Base-by-base conservation (phyloP, 371 early-diverging fungal species). In the Smittium mucronatum region DNA sequence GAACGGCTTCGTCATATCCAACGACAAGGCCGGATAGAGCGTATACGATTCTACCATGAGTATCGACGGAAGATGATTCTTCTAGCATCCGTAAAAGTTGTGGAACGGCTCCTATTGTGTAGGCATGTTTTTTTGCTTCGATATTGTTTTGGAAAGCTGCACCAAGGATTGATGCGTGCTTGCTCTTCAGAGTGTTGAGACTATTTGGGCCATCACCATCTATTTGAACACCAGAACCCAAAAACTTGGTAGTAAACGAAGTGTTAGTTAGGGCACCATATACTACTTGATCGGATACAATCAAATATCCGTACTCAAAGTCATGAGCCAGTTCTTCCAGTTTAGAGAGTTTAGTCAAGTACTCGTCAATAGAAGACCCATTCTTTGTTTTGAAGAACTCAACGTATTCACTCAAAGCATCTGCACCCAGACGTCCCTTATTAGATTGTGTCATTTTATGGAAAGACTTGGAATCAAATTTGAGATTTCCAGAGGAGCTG, bases 21-120 rank as follows among this genome's bases (percentile, higher is more conserved):
- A 85, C 78, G 30, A 82, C 78, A 1, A 85, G 69, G 34, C 78
- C 79, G 25, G 82, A 81, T 17, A 84, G 78, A 32, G 85, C 82
- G 63, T 76, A 81, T 29, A 85, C 65, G 47, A 82, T 72, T 29
- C 79, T 77, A 16, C 79, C 76, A 0, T 78, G 70, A 16, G 81
- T 75, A 35, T 73, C 64, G 11, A 57, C 16, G 63, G 81, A 78
- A 0, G 59, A 35, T 33, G 85, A 82, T 1, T 58, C 57, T 31
- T 71, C 75, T 25, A 83, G 64, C 16, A 67, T 21, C 16, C 61
- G 58, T 34, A 85, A 57, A 0, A 85, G 73, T 34, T 33, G 25
- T 0, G 71, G 76, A 36, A 80, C 73, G 59, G 61, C 78, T 47
- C 47, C 72, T 33, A 57, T 72, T 58, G 30, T 30, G 61, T 70